A percentile compares a stretch with the other conserved stretches of the same genome.
These are phyloP conservation scores for Aspergillus sp. DNA, from an alignment of 2,329 filamentous ascomycete genomes.

Conservation along the genomic window DNA sequence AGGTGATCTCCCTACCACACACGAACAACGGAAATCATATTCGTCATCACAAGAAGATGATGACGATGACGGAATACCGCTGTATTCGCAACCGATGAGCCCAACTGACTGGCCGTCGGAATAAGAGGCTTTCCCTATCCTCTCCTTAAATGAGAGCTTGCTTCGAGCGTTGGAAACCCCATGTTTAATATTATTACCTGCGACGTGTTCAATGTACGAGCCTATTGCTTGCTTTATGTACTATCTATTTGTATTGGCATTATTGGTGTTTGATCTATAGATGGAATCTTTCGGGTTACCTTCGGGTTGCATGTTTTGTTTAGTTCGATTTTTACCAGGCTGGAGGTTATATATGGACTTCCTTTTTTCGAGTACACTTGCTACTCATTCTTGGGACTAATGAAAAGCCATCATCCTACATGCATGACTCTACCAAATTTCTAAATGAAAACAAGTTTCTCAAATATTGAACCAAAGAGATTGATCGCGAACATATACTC, in stretches of 20 bases:
- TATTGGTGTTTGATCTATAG: too few species aligned
- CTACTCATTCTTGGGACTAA: too few species aligned
- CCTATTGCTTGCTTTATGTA: too few species aligned
- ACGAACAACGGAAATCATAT: neutral
- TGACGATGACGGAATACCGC: neutral
- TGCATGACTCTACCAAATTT: neutral
- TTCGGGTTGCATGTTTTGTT: neutral
- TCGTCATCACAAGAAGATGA: neutral
- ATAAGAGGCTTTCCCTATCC: neutral
- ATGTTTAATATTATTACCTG: too few species aligned
- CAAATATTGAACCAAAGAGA: neutral
- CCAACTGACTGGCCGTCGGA: slow-evolving; percentile 4
- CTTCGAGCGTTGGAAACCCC: too few species aligned
- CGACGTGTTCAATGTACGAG: too few species aligned
- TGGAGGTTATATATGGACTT: neutral
- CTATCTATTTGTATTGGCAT: too few species aligned
- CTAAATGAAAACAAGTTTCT: too few species aligned
- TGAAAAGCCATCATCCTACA: neutral
- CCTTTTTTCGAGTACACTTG: neutral
- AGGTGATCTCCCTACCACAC: neutral
- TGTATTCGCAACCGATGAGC: slow-evolving; percentile 10
- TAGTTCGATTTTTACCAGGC: neutral
- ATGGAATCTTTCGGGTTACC: too few species aligned
- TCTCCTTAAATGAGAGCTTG: neutral
- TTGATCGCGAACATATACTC: slow-evolving; percentile 5